phyloP scores from a whole-genome alignment of 2,329 filamentous ascomycete species.

The Grosmannia huntii region DNA sequence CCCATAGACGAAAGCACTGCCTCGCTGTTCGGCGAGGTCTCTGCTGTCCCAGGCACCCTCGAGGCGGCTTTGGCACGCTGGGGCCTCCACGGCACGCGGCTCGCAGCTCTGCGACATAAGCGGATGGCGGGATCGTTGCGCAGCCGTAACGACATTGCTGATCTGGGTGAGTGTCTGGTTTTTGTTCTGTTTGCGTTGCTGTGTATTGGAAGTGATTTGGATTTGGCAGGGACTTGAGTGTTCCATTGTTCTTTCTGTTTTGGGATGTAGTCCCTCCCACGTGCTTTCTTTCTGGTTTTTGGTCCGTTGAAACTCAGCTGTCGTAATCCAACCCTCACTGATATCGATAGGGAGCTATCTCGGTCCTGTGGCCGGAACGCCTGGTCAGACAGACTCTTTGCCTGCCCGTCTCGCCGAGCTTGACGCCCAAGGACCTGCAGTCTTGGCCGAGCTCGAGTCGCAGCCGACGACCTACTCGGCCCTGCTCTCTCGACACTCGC shows the following conservation, averaged over 20 bases:
- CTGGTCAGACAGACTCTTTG: background rate
- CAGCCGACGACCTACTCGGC: background rate
- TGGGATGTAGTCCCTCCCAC: background rate
- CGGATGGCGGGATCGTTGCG: background rate
- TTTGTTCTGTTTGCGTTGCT: background rate
- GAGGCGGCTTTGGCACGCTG: conserved; percentile 1
- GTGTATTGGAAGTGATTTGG: background rate
- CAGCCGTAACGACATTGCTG: background rate
- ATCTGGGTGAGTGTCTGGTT: conserved; percentile 2
- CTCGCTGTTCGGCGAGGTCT: conserved; percentile 4
- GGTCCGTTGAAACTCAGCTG: background rate
- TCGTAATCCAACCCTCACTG: background rate
- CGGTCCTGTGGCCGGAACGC: background rate
- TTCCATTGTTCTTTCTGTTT: background rate
- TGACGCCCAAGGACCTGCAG: background rate
- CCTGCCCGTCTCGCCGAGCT: conserved; percentile 4
- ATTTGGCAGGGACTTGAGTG: background rate
- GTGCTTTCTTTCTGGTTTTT: background rate
- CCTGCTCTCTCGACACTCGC: background rate
- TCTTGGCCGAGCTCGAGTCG: conserved; percentile 9
- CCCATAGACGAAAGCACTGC: background rate
- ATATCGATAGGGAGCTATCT: conserved; percentile 2
- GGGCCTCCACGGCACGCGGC: conserved; percentile 3
- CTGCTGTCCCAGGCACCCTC: background rate
- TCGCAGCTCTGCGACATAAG: conserved; percentile 1